Conservation (phyloP, 352 stramenopile genomes). For the Phytophthora podocarpi region DNA sequence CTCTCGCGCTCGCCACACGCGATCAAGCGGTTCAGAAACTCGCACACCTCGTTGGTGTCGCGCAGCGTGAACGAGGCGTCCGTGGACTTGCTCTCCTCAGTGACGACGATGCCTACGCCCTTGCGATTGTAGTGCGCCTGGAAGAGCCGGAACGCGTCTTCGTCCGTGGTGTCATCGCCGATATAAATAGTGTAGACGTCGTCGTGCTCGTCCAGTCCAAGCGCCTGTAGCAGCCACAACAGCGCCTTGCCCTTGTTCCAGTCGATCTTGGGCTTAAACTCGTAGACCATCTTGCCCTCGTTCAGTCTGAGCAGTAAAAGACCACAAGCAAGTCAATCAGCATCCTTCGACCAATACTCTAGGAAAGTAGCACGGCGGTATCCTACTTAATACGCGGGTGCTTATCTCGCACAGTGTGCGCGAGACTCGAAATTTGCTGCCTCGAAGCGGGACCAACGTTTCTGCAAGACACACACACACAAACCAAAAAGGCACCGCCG, state of each 20-base stretch:
- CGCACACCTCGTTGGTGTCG: slow-evolving; percentile 72
- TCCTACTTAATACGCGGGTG: slow-evolving; percentile 69
- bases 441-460: slow-evolving; percentile 56
- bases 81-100: slow-evolving; percentile 70
- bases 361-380: neutral
- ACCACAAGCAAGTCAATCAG: neutral
- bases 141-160: slow-evolving; percentile 86
- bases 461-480: slow-evolving; percentile 31
- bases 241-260: slow-evolving; percentile 94
- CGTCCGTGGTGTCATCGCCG: slow-evolving; percentile 91
- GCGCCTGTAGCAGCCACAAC: slow-evolving; percentile 80
- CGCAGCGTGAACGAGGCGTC: slow-evolving; percentile 79
- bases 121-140: slow-evolving; percentile 52
- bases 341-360: neutral
- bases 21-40: slow-evolving; percentile 78
- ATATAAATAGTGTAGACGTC: slow-evolving; percentile 93
- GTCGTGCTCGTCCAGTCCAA: slow-evolving; percentile 72
- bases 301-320: slow-evolving; percentile 54
- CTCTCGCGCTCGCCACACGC: slow-evolving; percentile 34
- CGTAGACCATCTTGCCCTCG: slow-evolving; percentile 90
- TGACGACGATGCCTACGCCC: slow-evolving; percentile 86
- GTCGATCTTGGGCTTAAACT: slow-evolving; percentile 91
- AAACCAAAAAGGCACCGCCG: neutral
- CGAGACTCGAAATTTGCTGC: slow-evolving; percentile 53
- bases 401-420: slow-evolving; percentile 38